These are phyloP conservation scores for Aspergillus chevalieri DNA, from an alignment of 2,329 filamentous ascomycete genomes.

Conservation along the genomic window DNA sequence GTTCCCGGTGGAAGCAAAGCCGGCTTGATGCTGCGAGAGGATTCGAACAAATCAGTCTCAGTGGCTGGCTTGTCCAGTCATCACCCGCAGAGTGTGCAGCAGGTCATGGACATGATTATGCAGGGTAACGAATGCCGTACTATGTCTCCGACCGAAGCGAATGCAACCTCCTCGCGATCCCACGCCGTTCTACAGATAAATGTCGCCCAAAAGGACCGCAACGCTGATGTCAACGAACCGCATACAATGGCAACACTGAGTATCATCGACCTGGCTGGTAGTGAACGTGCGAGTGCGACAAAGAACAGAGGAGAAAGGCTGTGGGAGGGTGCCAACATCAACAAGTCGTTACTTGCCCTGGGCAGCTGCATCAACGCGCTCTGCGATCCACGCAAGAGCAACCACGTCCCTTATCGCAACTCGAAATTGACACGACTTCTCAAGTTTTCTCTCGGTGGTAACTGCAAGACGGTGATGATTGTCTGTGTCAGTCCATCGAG, in stretches of 20 bases:
- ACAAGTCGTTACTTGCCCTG: constrained; percentile 90
- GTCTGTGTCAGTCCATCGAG: constrained; percentile 96
- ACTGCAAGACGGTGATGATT: constrained; percentile 99
- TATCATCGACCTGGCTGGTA: constrained; percentile 95
- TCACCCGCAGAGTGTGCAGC: constrained; percentile 80
- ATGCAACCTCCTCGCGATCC: constrained; percentile 93
- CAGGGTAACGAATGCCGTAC: constrained; percentile 90
- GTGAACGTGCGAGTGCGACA: constrained; percentile 90
- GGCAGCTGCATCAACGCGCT: constrained; percentile 98
- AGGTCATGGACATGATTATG: constrained; percentile 99
- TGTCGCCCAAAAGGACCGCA: constrained; percentile 85
- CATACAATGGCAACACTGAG: constrained; percentile 97
- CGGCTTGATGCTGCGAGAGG: constrained; percentile 86
- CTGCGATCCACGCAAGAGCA: constrained; percentile 83
- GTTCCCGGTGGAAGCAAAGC: constrained; percentile 77
- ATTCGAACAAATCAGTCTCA: constrained; percentile 86
- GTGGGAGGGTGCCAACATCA: constrained; percentile 95
- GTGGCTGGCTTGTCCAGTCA: constrained; percentile 88
- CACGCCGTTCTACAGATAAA: constrained; percentile 98
- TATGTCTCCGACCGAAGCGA: constrained; percentile 93
- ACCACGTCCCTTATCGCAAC: constrained; percentile 95
- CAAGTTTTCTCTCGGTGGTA: constrained; percentile 94
- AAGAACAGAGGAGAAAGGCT: constrained; percentile 92
- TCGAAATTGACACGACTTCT: constrained; percentile 92
- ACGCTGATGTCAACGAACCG: constrained; percentile 85